A percentile compares a stretch with the other conserved stretches of the same genome.
Conservation (phyloP, 2,329 filamentous ascomycete genomes). For the Neodidymelliopsis sp. region DNA sequence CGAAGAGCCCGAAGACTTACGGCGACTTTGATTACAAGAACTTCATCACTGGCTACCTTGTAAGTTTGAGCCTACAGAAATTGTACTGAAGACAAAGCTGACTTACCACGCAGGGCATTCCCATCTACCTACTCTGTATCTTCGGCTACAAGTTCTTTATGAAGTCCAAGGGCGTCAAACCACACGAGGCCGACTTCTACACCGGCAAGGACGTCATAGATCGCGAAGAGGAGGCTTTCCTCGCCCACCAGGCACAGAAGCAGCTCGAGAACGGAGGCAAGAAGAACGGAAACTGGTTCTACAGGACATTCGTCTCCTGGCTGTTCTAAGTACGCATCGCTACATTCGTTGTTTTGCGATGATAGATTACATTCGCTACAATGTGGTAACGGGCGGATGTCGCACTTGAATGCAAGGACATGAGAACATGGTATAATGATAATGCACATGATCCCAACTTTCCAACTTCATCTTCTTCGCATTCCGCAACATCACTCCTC, state of each 20-base stretch:
- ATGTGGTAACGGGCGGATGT: background rate
- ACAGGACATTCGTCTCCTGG: slow-evolving; percentile 66
- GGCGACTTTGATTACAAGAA: slow-evolving; percentile 74
- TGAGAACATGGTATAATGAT: background rate
- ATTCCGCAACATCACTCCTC: too few species aligned
- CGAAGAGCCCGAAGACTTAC: slow-evolving; percentile 51
- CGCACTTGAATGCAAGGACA: background rate
- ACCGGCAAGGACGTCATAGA: slow-evolving; percentile 77
- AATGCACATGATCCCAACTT: background rate
- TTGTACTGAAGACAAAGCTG: slow-evolving; percentile 61
- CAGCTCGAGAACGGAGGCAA: slow-evolving; percentile 42
- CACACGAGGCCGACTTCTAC: slow-evolving; percentile 72
- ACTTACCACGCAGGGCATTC: slow-evolving; percentile 72
- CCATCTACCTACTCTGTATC: slow-evolving; percentile 72
- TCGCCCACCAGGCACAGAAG: slow-evolving; percentile 61
- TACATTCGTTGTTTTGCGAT: background rate
- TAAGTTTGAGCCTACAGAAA: slow-evolving; percentile 12
- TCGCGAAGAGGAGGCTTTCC: slow-evolving; percentile 73
- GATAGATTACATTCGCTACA: background rate
- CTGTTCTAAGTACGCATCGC: slow-evolving; percentile 58
- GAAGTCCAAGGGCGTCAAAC: slow-evolving; percentile 53
- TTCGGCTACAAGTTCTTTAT: slow-evolving; percentile 58
- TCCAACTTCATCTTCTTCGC: too few species aligned
- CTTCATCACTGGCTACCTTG: slow-evolving; percentile 76
- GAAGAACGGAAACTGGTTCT: slow-evolving; percentile 59